A percentile compares a stretch with the other conserved stretches of the same genome.
These are phyloP conservation scores for Shiraia sp. DNA, from an alignment of 2,329 filamentous ascomycete genomes.

Conservation along the genomic window DNA sequence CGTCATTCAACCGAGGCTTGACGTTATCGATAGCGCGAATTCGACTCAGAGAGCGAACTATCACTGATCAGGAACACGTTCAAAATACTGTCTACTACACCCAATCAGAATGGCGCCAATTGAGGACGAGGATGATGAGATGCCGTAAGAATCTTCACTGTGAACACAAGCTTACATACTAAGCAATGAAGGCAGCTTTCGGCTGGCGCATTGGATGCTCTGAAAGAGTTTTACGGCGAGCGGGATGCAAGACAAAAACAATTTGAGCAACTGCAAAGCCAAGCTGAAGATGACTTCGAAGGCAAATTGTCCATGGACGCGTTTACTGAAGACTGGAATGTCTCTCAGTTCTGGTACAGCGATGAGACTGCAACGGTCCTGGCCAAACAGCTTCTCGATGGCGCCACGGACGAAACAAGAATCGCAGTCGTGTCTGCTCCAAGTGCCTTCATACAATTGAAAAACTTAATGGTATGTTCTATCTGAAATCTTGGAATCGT, in stretches of 20 bases:
- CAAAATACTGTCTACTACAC: conserved; percentile 4
- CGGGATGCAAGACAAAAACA: conserved; percentile 67
- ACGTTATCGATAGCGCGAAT: conserved; percentile 31
- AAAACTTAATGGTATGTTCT: conserved; percentile 65
- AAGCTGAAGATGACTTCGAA: conserved; percentile 60
- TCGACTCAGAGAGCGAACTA: conserved; percentile 15
- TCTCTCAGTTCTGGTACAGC: conserved; percentile 82
- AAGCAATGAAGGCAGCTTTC: conserved; percentile 62
- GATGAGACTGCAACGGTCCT: conserved; percentile 69
- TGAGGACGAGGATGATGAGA: conserved; percentile 42
- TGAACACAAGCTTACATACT: conserved; percentile 5
- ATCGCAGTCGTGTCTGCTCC: conserved; percentile 75
- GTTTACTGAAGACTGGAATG: conserved; percentile 82
- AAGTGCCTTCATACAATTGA: conserved; percentile 76
- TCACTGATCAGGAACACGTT: conserved; percentile 25
- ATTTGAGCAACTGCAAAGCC: conserved; percentile 69
- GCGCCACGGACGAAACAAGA: conserved; percentile 58
- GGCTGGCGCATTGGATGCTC: conserved; percentile 66
- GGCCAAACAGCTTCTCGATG: conserved; percentile 68
- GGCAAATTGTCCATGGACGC: conserved; percentile 64
- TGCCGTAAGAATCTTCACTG: conserved; percentile 30
- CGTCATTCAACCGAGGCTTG: conserved; percentile 25
- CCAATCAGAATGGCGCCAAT: conserved; percentile 24
- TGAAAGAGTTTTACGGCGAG: conserved; percentile 75
- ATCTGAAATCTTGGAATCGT: too few species aligned